Evolutionary conservation across 2,329 filamentous ascomycete genomes (phyloP), one percentile per base, ranked within the genome.

Genomic region (Epichloe coenophiala): DNA sequence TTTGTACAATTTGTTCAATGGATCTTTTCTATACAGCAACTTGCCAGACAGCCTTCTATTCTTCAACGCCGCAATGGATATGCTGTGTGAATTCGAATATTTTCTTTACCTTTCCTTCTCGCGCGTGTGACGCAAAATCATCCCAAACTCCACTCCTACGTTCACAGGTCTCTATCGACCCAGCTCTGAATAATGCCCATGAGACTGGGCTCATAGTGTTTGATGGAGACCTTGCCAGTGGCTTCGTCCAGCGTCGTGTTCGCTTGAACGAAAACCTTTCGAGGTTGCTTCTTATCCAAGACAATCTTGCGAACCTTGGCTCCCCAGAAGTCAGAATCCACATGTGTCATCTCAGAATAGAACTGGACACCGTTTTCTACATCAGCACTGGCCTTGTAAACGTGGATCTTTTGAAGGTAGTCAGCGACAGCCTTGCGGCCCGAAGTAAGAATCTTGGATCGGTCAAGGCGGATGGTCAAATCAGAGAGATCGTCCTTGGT

Each of bases 321-420:
- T 50, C 84, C 88, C 78, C 88, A 96, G 71, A 87, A 96, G 39
- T 87, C 83, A 48, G 81, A 69, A 52, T 86, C 86, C 21, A 96
- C 90, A 23, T 77, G 72, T 7, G 90, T 95, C 75, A 95, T 90
- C 33, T 84, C 77, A 54, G 84, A 80, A 64, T 95, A 97, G 68
- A 95, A 79, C 58, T 79, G 78, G 57, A 77, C 82, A n/a, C 88
- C 91, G 2, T 75, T 77, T 58, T 84, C 77, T 17, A 91, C 76
- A 63, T 97, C 88, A 6, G 88, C 91, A 1, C 88, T 95, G 4
- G 84, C 80, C 74, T 96, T 96, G 75, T 87, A 96, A 56, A 96
- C 76, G 67, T 96, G 90, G 55, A 97, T 71, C 68, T 94, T 93
- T 70, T 94, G 89, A 47, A 97, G 73, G 63, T 94, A 95, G 48